Evolutionary conservation across 345 rosid species (phyloP).

Genomic region (Eucalyptus polybractea): DNA sequence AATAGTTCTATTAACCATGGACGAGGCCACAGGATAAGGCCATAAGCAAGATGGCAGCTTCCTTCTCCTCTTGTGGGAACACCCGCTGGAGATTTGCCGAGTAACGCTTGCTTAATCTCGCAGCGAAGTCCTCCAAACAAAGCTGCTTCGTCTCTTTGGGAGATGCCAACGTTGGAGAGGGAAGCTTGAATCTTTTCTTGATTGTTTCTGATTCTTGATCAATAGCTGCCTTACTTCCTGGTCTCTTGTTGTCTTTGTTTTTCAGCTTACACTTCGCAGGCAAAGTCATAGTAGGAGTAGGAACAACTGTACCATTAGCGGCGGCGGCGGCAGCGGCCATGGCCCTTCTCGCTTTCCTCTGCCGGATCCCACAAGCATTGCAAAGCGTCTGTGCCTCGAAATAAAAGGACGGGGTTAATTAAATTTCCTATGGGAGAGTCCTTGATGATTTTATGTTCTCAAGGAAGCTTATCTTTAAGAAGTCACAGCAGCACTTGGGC

Average conservation of each 20-base stretch:
- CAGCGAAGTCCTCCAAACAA: slow-evolving; percentile 62
- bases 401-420: background rate
- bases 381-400: slow-evolving; percentile 57
- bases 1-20: background rate
- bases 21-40: slow-evolving; percentile 86
- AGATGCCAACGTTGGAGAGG: background rate
- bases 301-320: background rate
- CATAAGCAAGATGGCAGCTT: slow-evolving; percentile 93
- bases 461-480: background rate
- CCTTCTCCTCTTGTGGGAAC: slow-evolving; percentile 95
- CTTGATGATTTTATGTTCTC: background rate
- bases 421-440: background rate
- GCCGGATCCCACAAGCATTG: slow-evolving; percentile 93
- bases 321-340: slow-evolving; percentile 38
- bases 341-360: slow-evolving; percentile 77
- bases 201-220: background rate
- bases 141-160: slow-evolving; percentile 14
- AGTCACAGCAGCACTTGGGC: background rate
- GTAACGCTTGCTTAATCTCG: slow-evolving; percentile 42
- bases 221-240: background rate
- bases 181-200: slow-evolving; percentile 31
- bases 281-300: background rate
- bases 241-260: slow-evolving; percentile 15
- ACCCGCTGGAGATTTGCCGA: slow-evolving; percentile 48
- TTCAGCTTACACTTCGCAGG: slow-evolving; percentile 11